These are phyloP conservation scores for Cytospora mali DNA, from an alignment of 2,329 filamentous ascomycete genomes.

Conservation along the genomic window DNA sequence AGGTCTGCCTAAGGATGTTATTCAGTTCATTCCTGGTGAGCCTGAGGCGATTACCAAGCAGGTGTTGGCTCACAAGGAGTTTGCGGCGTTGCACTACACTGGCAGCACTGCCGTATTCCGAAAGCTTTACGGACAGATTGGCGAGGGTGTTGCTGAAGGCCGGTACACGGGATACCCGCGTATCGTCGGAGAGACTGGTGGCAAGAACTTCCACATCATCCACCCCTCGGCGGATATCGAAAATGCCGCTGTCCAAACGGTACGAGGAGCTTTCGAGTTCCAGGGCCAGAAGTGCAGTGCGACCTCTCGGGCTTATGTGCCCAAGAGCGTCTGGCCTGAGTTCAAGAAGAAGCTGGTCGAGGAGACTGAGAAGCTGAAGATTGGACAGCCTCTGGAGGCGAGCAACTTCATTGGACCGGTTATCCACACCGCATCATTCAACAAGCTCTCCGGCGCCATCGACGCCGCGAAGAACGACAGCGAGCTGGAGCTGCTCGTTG, in stretches of 20 bases:
- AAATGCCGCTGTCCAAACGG: conserved; percentile 50
- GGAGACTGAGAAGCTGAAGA: conserved; percentile 38
- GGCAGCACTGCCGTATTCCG: conserved; percentile 92
- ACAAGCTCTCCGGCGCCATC: conserved; percentile 48
- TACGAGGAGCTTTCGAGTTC: conserved; percentile 53
- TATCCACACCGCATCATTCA: conserved; percentile 50
- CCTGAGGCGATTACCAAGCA: conserved; percentile 80
- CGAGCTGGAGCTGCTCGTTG: conserved; percentile 46
- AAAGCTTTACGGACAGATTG: conserved; percentile 83
- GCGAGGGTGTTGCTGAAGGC: conserved; percentile 76
- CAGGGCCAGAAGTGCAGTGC: conserved; percentile 57
- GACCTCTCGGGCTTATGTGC: conserved; percentile 57
- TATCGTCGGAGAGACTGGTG: conserved; percentile 54
- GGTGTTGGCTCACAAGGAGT: conserved; percentile 75
- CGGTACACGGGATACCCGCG: conserved; percentile 75
- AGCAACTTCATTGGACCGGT: conserved; percentile 51
- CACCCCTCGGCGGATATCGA: conserved; percentile 49
- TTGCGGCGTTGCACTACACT: conserved; percentile 93
- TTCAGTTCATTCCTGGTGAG: conserved; percentile 91
- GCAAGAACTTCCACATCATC: conserved; percentile 57
- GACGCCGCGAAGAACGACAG: conserved; percentile 47
- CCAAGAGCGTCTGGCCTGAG: conserved; percentile 45
- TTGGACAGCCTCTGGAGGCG: conserved; percentile 39
- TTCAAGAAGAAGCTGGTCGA: conserved; percentile 44
- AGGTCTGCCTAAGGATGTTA: conserved; percentile 83